phyloP scores from a whole-genome alignment of 2,329 filamentous ascomycete species.

The Pseudonectria foliicola region DNA sequence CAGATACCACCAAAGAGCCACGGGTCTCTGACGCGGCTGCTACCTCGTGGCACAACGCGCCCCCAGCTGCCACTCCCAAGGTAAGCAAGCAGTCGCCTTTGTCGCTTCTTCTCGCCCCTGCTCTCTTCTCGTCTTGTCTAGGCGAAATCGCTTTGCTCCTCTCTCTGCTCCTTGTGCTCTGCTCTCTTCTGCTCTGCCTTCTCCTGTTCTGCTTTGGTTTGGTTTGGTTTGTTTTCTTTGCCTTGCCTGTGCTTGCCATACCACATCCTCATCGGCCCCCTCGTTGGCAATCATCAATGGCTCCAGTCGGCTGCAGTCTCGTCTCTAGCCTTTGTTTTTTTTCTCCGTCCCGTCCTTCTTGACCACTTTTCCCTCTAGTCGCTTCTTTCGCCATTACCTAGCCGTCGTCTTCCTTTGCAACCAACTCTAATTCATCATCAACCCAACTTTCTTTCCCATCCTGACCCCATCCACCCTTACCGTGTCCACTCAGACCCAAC shows the following conservation, averaged over 20 bases:
- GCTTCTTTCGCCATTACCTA: conserved; percentile 6
- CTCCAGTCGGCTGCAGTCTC: conserved; percentile 9
- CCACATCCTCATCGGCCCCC: background rate
- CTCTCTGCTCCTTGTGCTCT: conserved; percentile 2
- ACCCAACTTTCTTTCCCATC: conserved; percentile 10
- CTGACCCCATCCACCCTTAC: conserved; percentile 3
- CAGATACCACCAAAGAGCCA: conserved; percentile 42
- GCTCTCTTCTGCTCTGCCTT: conserved; percentile 15
- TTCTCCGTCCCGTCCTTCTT: conserved; percentile 1
- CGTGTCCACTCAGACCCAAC: conserved; percentile 8
- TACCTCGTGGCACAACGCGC: conserved; percentile 38
- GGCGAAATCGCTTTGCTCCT: conserved; percentile 4
- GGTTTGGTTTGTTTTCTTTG: conserved; percentile 1
- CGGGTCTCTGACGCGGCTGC: conserved; percentile 34
- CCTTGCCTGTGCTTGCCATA: conserved; percentile 9
- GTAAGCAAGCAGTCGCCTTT: conserved; percentile 33
- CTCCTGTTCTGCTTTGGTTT: background rate
- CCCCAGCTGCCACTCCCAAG: conserved; percentile 39
- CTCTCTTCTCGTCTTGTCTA: conserved; percentile 14
- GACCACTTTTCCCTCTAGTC: conserved; percentile 8
- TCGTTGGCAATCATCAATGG: conserved; percentile 15
- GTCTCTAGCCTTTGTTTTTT: conserved; percentile 4
- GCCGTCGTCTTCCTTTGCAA: conserved; percentile 7
- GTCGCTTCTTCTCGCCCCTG: too few species aligned
- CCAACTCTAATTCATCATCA: conserved; percentile 7